Evolutionary conservation across 768 basidiomycete genomes (phyloP).

Genomic region (Mycena vulgaris): DNA sequence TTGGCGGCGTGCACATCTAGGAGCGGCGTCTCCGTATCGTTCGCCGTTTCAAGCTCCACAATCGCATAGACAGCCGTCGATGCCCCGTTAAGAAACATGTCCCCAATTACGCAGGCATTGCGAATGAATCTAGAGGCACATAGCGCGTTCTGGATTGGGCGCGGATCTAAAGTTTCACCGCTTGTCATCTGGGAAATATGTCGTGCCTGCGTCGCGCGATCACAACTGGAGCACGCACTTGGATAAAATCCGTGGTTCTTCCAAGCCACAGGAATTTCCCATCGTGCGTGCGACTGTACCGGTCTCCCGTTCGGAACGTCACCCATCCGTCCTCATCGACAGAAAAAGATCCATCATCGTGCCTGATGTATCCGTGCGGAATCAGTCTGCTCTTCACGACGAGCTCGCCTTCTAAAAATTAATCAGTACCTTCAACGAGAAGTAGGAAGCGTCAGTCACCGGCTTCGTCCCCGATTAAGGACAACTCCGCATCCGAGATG

Average conservation of each 20-base stretch:
- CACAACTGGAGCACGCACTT: slow-evolving; percentile 12
- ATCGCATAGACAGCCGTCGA: slow-evolving; percentile 35
- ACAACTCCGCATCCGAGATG: slow-evolving; percentile 25
- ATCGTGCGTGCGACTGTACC: slow-evolving; percentile 16
- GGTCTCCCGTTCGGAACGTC: slow-evolving; percentile 34
- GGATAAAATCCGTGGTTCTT: slow-evolving; percentile 35
- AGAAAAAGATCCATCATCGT: slow-evolving; percentile 32
- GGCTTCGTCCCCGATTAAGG: slow-evolving; percentile 5
- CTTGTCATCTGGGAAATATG: slow-evolving; percentile 18
- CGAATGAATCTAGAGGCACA: slow-evolving; percentile 13
- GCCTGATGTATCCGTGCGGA: slow-evolving; percentile 30
- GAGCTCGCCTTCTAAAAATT: slow-evolving; percentile 33
- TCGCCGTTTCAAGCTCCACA: slow-evolving; percentile 25
- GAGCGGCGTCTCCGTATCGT: too few species aligned
- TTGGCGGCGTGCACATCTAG: background rate
- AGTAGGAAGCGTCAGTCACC: background rate
- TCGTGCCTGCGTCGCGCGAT: background rate
- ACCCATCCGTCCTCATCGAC: slow-evolving; percentile 26
- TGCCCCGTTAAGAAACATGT: slow-evolving; percentile 27
- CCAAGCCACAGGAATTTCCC: slow-evolving; percentile 30
- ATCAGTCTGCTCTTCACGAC: slow-evolving; percentile 30
- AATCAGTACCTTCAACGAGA: background rate
- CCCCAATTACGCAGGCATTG: slow-evolving; percentile 34
- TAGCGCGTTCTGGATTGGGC: slow-evolving; percentile 25
- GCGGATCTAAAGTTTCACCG: slow-evolving; percentile 36